Base-by-base conservation (phyloP, 1,139 yeast genomes). In the Taiozyma onychis region DNA sequence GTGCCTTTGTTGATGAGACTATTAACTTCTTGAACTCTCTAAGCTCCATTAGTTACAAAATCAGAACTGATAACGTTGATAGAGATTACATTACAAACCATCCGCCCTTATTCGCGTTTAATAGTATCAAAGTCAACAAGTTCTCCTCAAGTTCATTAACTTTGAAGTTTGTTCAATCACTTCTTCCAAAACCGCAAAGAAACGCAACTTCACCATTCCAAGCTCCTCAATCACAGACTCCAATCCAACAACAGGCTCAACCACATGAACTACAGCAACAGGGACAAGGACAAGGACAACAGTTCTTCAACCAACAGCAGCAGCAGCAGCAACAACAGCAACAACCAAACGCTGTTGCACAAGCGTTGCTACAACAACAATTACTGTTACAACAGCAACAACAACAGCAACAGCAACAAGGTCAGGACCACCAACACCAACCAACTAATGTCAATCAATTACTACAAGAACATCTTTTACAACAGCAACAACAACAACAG, bases 61-160 rank as follows among this genome's bases (percentile, higher is more conserved):
- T 77, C 51, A 70, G 70, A 44, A 54, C 72, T 2, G 64, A 63
- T 43, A 53, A 69, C 30, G 54, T 74, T 24, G 66, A 66, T 39
- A 69, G 69, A 9, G 68, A 64, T 18, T 69, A 66, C 4, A 61
- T 68, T 52, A 57, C 58, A 18, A 56, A 62, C 27, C 66, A 68
- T 51, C 79, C 80, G 11, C 67, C 77, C 9, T 63, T 75, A 51
- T 77, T 77, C 59, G 66, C 79, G 2, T 73, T 71, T 64, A 65
- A 66, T 14, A 62, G 64, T 27, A 63, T 63, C 34, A 58, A 59
- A 18, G 50, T 59, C 32, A 54, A 63, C 27, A 48, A 34, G 7
- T n/a, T 63, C 3, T 53, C 65, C 35, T 57, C 65, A 39, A 58
- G 66, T 43, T 60, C 64, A 7, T 62, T 63, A 42, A 59, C 57